Conservation (phyloP, 805 yeast genomes). For the Spathaspora sp. region DNA sequence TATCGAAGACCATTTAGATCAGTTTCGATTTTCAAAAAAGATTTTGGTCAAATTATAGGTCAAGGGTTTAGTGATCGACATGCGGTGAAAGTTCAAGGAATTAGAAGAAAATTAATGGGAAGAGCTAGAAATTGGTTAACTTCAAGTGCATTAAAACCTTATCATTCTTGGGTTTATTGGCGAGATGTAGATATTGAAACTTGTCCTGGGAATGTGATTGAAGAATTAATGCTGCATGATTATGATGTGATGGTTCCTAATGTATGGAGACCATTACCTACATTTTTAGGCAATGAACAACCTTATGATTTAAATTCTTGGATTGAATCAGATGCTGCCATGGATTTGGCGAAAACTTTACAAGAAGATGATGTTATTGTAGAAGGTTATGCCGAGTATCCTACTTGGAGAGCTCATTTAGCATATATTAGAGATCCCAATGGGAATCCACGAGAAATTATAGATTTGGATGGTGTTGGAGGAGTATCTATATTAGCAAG, state of each 20-base stretch:
- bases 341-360: conserved; percentile 58
- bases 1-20: conserved; percentile 71
- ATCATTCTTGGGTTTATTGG: conserved; percentile 92
- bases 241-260: conserved; percentile 80
- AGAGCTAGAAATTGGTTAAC: conserved; percentile 84
- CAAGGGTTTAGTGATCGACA: conserved; percentile 83
- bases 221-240: conserved; percentile 64
- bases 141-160: conserved; percentile 69
- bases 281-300: conserved; percentile 85
- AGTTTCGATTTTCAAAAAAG: conserved; percentile 75
- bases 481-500: conserved; percentile 79
- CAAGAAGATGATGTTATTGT: conserved; percentile 84
- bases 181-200: conserved; percentile 83
- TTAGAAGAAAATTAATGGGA: conserved; percentile 80
- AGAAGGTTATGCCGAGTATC: conserved; percentile 84
- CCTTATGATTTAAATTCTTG: conserved; percentile 96
- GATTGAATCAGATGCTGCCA: conserved; percentile 82
- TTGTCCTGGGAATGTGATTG: conserved; percentile 74
- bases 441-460: conserved; percentile 61
- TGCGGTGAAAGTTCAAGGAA: conserved; percentile 82
- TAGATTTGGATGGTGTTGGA: conserved; percentile 80
- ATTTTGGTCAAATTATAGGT: conserved; percentile 81
- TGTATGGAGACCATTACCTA: conserved; percentile 97
- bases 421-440: conserved; percentile 63
- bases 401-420: conserved; percentile 80